These are phyloP conservation scores for Leishmania gerbilli DNA, from an alignment of 208 protist genomes.

Conservation along the genomic window DNA sequence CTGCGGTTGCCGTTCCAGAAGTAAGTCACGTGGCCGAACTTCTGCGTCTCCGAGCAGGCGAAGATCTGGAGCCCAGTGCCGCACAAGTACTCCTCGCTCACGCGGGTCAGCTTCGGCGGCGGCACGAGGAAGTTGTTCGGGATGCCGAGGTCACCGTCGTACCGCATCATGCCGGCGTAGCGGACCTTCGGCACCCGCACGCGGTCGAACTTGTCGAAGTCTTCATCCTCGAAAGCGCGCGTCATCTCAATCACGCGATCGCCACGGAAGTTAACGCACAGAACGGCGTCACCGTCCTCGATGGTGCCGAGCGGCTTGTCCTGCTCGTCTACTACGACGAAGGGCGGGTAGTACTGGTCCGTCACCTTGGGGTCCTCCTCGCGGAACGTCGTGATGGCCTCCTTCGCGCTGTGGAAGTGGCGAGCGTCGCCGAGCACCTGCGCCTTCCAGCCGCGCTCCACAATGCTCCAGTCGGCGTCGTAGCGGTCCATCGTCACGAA, in stretches of 20 bases:
- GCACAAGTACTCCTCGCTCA: slow-evolving; percentile 92
- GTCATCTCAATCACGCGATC: slow-evolving; percentile 96
- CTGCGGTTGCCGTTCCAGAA: slow-evolving; percentile 97
- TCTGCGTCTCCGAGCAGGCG: slow-evolving; percentile 96
- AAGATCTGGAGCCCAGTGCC: slow-evolving; percentile 86
- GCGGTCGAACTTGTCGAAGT: slow-evolving; percentile 93
- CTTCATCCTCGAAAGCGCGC: slow-evolving; percentile 92
- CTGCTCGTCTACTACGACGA: slow-evolving; percentile 75
- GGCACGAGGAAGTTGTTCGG: slow-evolving; percentile 95
- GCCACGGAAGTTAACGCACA: slow-evolving; percentile 96
- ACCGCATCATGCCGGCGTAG: slow-evolving; percentile 96
- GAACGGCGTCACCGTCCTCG: slow-evolving; percentile 93
- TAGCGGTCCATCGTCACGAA: slow-evolving; percentile 97
- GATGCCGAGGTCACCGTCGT: slow-evolving; percentile 95
- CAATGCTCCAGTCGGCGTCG: slow-evolving; percentile 95
- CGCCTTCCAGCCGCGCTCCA: slow-evolving; percentile 93
- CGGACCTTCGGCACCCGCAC: slow-evolving; percentile 90
- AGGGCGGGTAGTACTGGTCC: slow-evolving; percentile 95
- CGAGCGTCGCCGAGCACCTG: slow-evolving; percentile 94
- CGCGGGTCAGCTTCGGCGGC: slow-evolving; percentile 86
- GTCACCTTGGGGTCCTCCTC: slow-evolving; percentile 78
- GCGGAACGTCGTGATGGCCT: slow-evolving; percentile 91
- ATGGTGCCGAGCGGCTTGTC: slow-evolving; percentile 90
- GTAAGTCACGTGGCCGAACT: slow-evolving; percentile 97
- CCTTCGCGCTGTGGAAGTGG: slow-evolving; percentile 78